These are phyloP conservation scores for Ustilago loliicola DNA, from an alignment of 1,284 basidiomycete genomes.

Conservation along the genomic window DNA sequence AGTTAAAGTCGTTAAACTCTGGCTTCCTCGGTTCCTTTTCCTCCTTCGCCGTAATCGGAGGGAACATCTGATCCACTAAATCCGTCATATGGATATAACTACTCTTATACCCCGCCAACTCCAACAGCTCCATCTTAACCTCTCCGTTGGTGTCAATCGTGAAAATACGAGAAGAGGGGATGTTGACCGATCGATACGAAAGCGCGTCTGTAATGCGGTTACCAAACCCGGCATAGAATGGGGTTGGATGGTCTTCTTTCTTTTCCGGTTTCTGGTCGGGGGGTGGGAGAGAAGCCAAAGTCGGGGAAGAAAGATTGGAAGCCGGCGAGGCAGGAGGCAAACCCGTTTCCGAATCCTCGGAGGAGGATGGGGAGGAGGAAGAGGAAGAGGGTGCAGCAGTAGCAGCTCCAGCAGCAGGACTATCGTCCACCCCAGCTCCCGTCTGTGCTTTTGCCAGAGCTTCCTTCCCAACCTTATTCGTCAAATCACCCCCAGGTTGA, in stretches of 20 bases:
- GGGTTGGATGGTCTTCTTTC: conserved; percentile 70
- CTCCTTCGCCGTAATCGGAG: conserved; percentile 85
- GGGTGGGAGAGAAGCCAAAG: conserved; percentile 1
- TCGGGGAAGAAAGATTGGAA: conserved; percentile 22
- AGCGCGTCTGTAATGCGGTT: conserved; percentile 98
- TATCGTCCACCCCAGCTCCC: conserved; percentile 15
- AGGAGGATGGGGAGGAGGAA: neutral
- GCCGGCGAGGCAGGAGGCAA: neutral
- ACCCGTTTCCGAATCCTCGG: neutral
- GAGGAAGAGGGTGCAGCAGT: conserved; percentile 17
- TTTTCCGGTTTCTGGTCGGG: conserved; percentile 48
- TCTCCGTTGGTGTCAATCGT: conserved; percentile 96
- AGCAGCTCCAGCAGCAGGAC: conserved; percentile 33
- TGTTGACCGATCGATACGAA: conserved; percentile 94
- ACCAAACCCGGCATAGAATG: conserved; percentile 98
- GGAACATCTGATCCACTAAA: conserved; percentile 99
- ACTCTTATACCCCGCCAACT: conserved; percentile 95
- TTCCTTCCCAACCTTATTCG: conserved; percentile 11
- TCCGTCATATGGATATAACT: conserved; percentile 99
- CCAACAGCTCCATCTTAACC: conserved; percentile 96
- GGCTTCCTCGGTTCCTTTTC: conserved; percentile 75
- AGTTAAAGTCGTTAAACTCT: conserved; percentile 97
- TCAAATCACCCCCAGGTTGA: conserved; percentile 31
- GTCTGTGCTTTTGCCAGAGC: conserved; percentile 18
- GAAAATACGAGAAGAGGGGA: conserved; percentile 94